Conservation (phyloP, 352 stramenopile species). For the Phytophthora macrochlamydospora region DNA sequence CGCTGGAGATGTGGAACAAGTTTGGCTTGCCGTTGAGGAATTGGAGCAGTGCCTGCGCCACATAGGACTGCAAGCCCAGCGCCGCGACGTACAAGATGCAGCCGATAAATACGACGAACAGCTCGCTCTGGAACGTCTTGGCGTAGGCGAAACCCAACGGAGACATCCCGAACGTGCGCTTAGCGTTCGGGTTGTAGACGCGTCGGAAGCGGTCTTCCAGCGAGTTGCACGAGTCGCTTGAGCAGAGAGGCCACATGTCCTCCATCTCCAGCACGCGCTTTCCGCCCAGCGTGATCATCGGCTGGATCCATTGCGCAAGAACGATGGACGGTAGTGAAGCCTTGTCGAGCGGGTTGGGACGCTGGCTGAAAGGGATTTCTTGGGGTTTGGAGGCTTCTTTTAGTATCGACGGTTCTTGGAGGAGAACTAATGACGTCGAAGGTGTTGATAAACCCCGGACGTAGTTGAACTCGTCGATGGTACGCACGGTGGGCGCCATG, state of each 20-base stretch:
- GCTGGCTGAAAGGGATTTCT: constrained; percentile 11
- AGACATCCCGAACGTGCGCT: constrained; percentile 14
- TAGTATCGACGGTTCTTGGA: too few relatives aligned
- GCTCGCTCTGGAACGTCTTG: constrained; percentile 12
- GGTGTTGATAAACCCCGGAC: too few relatives aligned
- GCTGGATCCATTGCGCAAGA: constrained; percentile 56
- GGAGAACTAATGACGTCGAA: too few relatives aligned
- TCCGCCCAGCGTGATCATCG: constrained; percentile 43
- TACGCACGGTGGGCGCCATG: too few relatives aligned
- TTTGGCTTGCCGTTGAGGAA: constrained; percentile 33
- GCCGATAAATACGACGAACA: constrained; percentile 9
- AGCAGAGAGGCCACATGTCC: constrained; percentile 35
- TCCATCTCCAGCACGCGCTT: constrained; percentile 28
- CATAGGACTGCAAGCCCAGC: constrained; percentile 26
- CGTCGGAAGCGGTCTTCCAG: constrained; percentile 21
- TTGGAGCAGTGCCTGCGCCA: constrained; percentile 23
- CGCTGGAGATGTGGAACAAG: constrained; percentile 28
- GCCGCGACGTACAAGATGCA: constrained; percentile 31
- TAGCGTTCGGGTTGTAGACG: constrained; percentile 16
- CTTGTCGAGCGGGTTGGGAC: constrained; percentile 36
- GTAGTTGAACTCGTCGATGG: too few relatives aligned
- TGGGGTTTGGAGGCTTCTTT: too few relatives aligned
- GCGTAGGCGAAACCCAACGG: constrained; percentile 16
- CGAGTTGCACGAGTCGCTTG: constrained; percentile 18
- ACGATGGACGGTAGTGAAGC: constrained; percentile 45